phyloP scores from a whole-genome alignment of 2,329 filamentous ascomycete species.

The Sclerotinia sclerotiorum region DNA sequence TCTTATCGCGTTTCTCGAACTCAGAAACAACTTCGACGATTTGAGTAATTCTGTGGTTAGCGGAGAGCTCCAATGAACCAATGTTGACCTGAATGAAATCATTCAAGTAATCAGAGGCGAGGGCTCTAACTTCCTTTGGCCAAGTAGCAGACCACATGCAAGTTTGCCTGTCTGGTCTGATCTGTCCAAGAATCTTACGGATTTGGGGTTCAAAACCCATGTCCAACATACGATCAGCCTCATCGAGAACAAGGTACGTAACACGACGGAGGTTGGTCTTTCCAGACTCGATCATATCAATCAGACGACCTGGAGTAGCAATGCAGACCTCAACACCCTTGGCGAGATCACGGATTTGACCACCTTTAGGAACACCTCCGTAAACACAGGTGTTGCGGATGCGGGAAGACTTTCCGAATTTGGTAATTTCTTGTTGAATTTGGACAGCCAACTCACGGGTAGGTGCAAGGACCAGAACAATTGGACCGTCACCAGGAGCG shows the following conservation, averaged over 20 bases:
- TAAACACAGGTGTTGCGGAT: conserved; percentile 99
- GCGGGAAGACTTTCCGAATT: conserved; percentile 95
- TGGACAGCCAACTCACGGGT: conserved; percentile 98
- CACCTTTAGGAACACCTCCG: conserved; percentile 96
- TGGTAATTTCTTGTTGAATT: conserved; percentile 98
- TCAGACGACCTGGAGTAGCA: conserved; percentile 93
- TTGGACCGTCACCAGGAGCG: conserved; percentile 91
- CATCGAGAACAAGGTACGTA: conserved; percentile 96
- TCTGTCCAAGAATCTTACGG: conserved; percentile 96
- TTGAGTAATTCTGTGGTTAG: conserved; percentile 97
- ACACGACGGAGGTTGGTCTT: conserved; percentile 98
- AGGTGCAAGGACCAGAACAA: conserved; percentile 91
- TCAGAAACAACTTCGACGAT: conserved; percentile 95
- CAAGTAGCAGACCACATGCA: conserved; percentile 99
- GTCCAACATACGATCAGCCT: conserved; percentile 99
- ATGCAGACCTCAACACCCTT: conserved; percentile 98
- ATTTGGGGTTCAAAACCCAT: conserved; percentile 99
- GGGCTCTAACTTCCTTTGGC: conserved; percentile 95
- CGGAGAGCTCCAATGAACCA: conserved; percentile 90
- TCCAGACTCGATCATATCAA: conserved; percentile 97
- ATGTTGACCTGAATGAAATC: conserved; percentile 99
- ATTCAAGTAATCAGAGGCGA: conserved; percentile 86
- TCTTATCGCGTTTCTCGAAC: conserved; percentile 95
- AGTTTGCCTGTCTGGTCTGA: conserved; percentile 96
- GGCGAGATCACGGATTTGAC: conserved; percentile 91